These are phyloP conservation scores for Clitocybe nebularis DNA, from an alignment of 1,284 basidiomycete genomes.

Conservation along the genomic window DNA sequence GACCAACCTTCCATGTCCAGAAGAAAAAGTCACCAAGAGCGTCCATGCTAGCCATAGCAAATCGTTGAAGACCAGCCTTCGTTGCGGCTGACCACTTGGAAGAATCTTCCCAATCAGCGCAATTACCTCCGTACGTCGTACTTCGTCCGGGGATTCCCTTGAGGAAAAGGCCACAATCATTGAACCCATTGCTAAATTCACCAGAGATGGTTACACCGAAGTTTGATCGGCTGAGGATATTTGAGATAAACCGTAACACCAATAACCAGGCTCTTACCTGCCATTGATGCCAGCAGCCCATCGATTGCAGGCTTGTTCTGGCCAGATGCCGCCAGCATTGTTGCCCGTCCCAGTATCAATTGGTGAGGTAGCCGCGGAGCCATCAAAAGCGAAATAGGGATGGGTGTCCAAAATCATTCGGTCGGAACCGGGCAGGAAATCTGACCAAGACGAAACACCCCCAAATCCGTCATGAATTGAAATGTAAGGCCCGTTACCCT, in stretches of 20 bases:
- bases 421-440: slow-evolving; percentile 75
- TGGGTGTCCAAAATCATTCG: slow-evolving; percentile 78
- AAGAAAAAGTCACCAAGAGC: slow-evolving; percentile 57
- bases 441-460: slow-evolving; percentile 55
- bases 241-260: slow-evolving; percentile 1
- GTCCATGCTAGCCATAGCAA: slow-evolving; percentile 58
- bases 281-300: slow-evolving; percentile 52
- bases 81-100: slow-evolving; percentile 52
- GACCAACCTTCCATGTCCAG: slow-evolving; percentile 66
- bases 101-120: slow-evolving; percentile 57
- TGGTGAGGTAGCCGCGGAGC: slow-evolving; percentile 39
- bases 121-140: slow-evolving; percentile 47
- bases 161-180: slow-evolving; percentile 68
- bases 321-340: slow-evolving; percentile 52
- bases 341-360: slow-evolving; percentile 36
- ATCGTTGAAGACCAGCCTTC: slow-evolving; percentile 54
- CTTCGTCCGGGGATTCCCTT: slow-evolving; percentile 48
- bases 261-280: slow-evolving; percentile 25
- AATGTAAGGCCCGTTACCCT: slow-evolving; percentile 77
- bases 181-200: slow-evolving; percentile 64
- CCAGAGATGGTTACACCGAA: slow-evolving; percentile 72
- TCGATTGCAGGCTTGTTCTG: slow-evolving; percentile 46
- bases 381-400: slow-evolving; percentile 68
- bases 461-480: slow-evolving; percentile 81
- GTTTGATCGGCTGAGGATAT: slow-evolving; percentile 27